Conservation (phyloP, 805 yeast species). For the Helenozyma baotianmanensis region DNA sequence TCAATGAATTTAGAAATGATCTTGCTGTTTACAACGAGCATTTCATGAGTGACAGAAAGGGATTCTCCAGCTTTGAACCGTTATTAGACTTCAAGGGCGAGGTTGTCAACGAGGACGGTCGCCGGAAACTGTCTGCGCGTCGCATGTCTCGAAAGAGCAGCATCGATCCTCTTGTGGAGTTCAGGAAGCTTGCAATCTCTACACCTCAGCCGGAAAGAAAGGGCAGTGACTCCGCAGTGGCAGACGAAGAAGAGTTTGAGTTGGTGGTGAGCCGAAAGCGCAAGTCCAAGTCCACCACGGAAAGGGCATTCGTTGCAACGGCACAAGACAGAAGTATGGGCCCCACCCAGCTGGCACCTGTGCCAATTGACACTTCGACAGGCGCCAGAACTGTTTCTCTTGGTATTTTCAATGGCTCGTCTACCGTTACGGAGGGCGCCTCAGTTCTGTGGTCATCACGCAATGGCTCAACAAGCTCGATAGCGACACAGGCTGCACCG, state of each 20-base stretch:
- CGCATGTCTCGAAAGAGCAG: constrained; percentile 20
- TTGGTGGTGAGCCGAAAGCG: constrained; percentile 21
- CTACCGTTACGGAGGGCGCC: too few relatives aligned
- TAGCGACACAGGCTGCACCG: constrained; percentile 3
- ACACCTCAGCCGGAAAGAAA: neutral
- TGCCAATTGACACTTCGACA: too few relatives aligned
- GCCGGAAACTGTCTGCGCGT: constrained; percentile 19
- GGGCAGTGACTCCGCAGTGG: constrained; percentile 16
- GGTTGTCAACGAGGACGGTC: constrained; percentile 12
- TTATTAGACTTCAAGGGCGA: constrained; percentile 29
- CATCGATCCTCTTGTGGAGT: constrained; percentile 19
- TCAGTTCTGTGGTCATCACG: too few relatives aligned
- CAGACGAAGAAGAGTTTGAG: constrained; percentile 24
- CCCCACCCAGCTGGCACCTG: too few relatives aligned
- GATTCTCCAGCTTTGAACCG: constrained; percentile 31
- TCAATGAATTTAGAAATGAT: constrained; percentile 17
- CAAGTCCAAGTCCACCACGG: constrained; percentile 7
- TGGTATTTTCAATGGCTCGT: too few relatives aligned
- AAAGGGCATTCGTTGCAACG: too few relatives aligned
- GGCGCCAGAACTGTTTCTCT: too few relatives aligned
- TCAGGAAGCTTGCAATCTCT: constrained; percentile 22
- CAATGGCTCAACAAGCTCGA: constrained; percentile 2
- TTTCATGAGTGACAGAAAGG: constrained; percentile 33
- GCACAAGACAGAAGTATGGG: too few relatives aligned
- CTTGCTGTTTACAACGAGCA: constrained; percentile 21